Conservation (phyloP, 345 rosid genomes). For the Garcia nutans region DNA sequence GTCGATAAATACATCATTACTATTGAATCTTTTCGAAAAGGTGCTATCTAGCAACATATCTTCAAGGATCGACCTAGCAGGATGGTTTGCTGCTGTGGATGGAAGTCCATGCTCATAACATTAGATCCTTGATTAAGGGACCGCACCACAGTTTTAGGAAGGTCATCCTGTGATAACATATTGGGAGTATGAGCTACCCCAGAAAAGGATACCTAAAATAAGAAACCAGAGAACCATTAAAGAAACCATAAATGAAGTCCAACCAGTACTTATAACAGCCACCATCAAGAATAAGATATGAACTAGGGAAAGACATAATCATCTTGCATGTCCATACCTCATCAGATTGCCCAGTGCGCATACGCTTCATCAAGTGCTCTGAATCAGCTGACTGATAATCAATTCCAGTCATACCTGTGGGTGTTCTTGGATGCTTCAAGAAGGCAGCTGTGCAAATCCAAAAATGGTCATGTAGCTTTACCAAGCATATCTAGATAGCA, state of each 20-base stretch:
- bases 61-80: slow-evolving; percentile 38
- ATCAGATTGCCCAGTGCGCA: slow-evolving; percentile 60
- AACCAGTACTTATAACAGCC: background rate
- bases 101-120: slow-evolving; percentile 58
- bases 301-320: background rate
- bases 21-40: background rate
- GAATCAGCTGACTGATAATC: slow-evolving; percentile 77
- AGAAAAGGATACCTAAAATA: slow-evolving; percentile 40
- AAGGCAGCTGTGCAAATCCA: slow-evolving; percentile 47
- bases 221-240: background rate
- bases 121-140: slow-evolving; percentile 43
- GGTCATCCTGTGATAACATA: slow-evolving; percentile 50
- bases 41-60: background rate
- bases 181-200: slow-evolving; percentile 51
- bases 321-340: slow-evolving; percentile 42
- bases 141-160: slow-evolving; percentile 36
- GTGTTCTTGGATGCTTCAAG: slow-evolving; percentile 65
- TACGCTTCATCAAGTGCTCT: slow-evolving; percentile 68
- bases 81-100: slow-evolving; percentile 48
- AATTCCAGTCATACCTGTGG: slow-evolving; percentile 51
- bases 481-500: slow-evolving; percentile 1
- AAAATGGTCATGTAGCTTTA: slow-evolving; percentile 2
- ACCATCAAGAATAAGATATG: background rate
- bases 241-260: slow-evolving; percentile 2
- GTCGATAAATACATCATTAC: background rate